Evolutionary conservation across 805 yeast genomes (phyloP).

Genomic region (Zygoascus ofunaensis): DNA sequence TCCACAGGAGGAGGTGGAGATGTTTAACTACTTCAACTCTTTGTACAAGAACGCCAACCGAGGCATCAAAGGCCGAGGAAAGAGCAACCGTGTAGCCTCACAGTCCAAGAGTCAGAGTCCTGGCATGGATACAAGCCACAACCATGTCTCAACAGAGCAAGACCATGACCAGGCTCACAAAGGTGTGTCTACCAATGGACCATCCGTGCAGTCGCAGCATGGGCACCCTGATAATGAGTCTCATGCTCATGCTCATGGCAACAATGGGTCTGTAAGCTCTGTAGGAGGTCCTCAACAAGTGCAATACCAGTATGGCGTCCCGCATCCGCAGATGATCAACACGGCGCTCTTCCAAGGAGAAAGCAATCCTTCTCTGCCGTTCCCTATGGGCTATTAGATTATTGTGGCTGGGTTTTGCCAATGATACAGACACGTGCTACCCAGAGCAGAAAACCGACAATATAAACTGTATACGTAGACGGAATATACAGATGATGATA

Average conservation of each 20-base stretch:
- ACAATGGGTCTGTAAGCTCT: too few relatives aligned
- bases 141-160: too few relatives aligned
- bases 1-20: constrained; percentile 55
- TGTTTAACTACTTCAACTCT: constrained; percentile 68
- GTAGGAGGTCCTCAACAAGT: constrained; percentile 1
- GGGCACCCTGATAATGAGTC: too few relatives aligned
- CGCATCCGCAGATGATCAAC: constrained; percentile 2
- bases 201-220: not conserved
- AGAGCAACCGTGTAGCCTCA: constrained; percentile 27
- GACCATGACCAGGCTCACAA: not conserved
- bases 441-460: too few relatives aligned
- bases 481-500: too few relatives aligned
- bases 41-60: constrained; percentile 82
- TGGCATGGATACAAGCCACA: too few relatives aligned
- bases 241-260: too few relatives aligned
- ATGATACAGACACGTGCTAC: too few relatives aligned
- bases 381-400: constrained; percentile 11
- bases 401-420: too few relatives aligned
- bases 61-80: constrained; percentile 90
- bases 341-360: constrained; percentile 8
- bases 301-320: constrained; percentile 1
- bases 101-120: constrained; percentile 4
- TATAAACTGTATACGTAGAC: too few relatives aligned
- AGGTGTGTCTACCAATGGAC: not conserved
- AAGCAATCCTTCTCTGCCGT: constrained; percentile 5